Base-by-base conservation (phyloP, 176 grass and related monocot genomes). In the Carex pumila region DNA sequence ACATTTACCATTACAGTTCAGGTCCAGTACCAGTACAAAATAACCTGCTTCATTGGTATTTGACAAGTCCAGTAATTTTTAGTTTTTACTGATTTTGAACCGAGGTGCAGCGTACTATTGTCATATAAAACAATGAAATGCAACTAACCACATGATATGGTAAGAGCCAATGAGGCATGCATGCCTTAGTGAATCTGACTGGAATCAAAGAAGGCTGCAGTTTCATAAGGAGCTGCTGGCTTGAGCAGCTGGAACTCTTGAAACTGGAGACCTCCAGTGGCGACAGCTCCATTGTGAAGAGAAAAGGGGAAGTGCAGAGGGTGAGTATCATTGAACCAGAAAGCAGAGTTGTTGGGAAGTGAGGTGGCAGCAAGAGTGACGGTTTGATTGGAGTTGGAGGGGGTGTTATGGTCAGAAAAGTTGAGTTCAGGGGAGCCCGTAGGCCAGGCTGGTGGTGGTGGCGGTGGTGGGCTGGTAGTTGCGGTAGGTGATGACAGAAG, bases 401-500 rank as follows among this genome's bases (percentile, higher is more conserved):
- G 31, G 6, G 29, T 34, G 15, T 86, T 45, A 64, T 12, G 78
- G 34, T 77, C 31, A 13, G 22, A 73, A 78, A 89, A 83, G 13
- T 84, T 84, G 14, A 79, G 55, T 71, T 49, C 61, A 13, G 74
- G 67, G 61, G 82, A 85, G 34, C 80, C 54, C 54, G 22, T 43
- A 5, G 37, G 37, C 79, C 79, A 81, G 36, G 79, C n/a, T 4
- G 79, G 79, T 81, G 5, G 50, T 61, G 7, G 56, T 64, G 49
- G 56, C 49, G 49, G 61, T 25, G 45, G 81, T 52, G 79, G 79
- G 60, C 79, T 81, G 21, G 50, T 61, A 14, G 56, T 64, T 65
- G 61, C 45, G 45, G 81, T 52, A 30, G 81, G 41, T 66, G 88
- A 86, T 98, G 95, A 98, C 95, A 98, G 95, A 98, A 95, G 95